Percentiles rank a stretch among this genome's conserved stretches.
Evolutionary conservation across 139 green algal genomes (phyloP).

Genomic region (Tetraselmis striata): DNA sequence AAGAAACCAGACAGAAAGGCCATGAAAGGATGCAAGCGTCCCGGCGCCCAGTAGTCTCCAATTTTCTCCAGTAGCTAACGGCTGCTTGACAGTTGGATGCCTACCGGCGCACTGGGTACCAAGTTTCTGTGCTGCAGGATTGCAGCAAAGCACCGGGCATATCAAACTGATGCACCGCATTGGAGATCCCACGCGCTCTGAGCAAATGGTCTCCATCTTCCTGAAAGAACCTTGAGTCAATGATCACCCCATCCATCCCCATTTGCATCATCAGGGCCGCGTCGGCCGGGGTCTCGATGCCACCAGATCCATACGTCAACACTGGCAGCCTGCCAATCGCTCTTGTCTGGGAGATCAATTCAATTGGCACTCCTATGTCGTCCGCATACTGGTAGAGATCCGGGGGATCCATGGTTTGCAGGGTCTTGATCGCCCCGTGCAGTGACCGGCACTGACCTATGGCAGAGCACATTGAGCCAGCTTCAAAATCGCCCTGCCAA

Average conservation of each 20-base stretch:
- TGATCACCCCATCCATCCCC: conserved; percentile 52
- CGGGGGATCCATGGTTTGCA: conserved; percentile 43
- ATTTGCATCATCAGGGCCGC: conserved; percentile 62
- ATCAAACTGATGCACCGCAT: not conserved
- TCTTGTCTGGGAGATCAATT: conserved; percentile 42
- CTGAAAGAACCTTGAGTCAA: conserved; percentile 57
- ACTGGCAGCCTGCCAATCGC: conserved; percentile 43
- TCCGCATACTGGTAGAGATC: conserved; percentile 55
- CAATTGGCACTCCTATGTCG: conserved; percentile 33
- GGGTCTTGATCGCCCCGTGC: not conserved
- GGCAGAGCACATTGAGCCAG: not conserved
- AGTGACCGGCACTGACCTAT: not conserved
- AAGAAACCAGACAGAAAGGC: too few species aligned
- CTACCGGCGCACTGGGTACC: too few species aligned
- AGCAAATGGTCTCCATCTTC: not conserved
- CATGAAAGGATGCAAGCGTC: too few species aligned
- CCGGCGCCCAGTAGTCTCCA: too few species aligned
- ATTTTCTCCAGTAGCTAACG: too few species aligned
- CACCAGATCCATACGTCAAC: conserved; percentile 55
- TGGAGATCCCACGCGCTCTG: not conserved
- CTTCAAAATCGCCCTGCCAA: not conserved
- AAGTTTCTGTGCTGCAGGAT: not conserved
- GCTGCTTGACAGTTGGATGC: too few species aligned
- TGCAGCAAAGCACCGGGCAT: not conserved
- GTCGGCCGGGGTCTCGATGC: conserved; percentile 50